Conservation (phyloP, 345 rosid genomes). For the Turnera subulata region DNA sequence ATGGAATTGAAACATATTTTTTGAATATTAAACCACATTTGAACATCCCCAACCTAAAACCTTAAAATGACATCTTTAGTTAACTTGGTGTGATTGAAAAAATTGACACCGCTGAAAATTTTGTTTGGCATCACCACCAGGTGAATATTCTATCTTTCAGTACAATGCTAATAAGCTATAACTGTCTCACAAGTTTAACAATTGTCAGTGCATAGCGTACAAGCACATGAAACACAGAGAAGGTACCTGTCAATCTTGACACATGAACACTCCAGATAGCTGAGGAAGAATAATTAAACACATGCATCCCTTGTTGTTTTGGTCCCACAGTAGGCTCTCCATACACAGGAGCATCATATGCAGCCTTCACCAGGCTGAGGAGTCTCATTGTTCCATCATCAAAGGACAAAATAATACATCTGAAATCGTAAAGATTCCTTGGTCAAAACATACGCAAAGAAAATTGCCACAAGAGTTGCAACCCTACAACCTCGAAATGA, state of each 20-base stretch:
- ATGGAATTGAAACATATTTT: too few species aligned
- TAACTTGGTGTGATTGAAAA: too few species aligned
- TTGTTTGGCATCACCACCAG: too few species aligned
- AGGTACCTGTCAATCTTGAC: conserved; percentile 65
- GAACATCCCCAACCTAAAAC: too few species aligned
- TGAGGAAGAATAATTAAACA: conserved; percentile 56
- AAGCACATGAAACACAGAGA: neutral
- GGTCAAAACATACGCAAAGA: conserved; percentile 2
- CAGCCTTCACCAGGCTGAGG: conserved; percentile 70
- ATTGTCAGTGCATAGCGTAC: neutral
- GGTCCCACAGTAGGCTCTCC: conserved; percentile 53
- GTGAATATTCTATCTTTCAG: too few species aligned
- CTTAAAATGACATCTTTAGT: too few species aligned
- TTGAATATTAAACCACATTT: too few species aligned
- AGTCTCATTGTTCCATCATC: conserved; percentile 79
- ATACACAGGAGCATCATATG: conserved; percentile 66
- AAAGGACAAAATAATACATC: conserved; percentile 61
- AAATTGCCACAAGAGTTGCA: conserved; percentile 6
- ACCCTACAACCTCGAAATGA: neutral
- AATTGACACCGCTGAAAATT: too few species aligned
- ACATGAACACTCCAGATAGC: conserved; percentile 82
- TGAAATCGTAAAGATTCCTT: conserved; percentile 23
- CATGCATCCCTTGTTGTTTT: conserved; percentile 71
- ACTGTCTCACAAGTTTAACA: neutral
- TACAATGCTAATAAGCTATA: neutral